Evolutionary conservation across 371 early-diverging fungal species (phyloP).

Genomic region (Haplosporangium sp.): DNA sequence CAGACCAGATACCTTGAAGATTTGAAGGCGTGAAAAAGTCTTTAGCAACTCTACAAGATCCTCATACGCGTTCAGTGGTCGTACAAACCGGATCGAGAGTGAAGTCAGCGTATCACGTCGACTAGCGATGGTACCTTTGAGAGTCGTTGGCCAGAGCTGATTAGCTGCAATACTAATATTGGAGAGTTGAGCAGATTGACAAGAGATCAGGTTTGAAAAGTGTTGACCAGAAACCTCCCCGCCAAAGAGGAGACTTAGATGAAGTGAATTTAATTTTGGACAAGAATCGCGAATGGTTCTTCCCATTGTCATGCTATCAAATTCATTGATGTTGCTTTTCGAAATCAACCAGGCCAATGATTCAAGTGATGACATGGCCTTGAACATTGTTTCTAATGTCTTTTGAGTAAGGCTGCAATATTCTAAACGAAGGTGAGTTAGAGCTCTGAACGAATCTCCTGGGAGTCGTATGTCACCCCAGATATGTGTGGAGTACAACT

Average conservation of each 20-base stretch:
- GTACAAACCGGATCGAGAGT: not conserved
- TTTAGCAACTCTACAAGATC: not conserved
- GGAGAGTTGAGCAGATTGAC: not conserved
- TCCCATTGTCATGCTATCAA: not conserved
- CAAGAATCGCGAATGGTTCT: not conserved
- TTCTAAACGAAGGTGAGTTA: not conserved
- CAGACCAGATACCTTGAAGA: not conserved
- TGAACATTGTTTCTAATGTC: not conserved
- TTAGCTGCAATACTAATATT: not conserved
- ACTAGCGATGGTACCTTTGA: not conserved
- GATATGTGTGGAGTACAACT: not conserved
- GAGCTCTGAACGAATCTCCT: not conserved
- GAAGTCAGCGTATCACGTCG: not conserved
- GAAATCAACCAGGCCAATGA: not conserved
- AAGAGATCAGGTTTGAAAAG: not conserved
- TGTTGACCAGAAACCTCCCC: not conserved
- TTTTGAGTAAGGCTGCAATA: not conserved
- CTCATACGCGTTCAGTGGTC: not conserved
- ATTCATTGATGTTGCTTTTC: not conserved
- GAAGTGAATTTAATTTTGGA: not conserved
- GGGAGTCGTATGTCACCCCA: not conserved
- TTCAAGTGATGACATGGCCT: not conserved
- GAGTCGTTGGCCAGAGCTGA: constrained; percentile 6
- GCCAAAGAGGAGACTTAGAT: constrained; percentile 1
- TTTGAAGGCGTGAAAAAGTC: not conserved